These are phyloP conservation scores for Stellera chamaejasme DNA, from an alignment of 345 rosid genomes.

Conservation along the genomic window DNA sequence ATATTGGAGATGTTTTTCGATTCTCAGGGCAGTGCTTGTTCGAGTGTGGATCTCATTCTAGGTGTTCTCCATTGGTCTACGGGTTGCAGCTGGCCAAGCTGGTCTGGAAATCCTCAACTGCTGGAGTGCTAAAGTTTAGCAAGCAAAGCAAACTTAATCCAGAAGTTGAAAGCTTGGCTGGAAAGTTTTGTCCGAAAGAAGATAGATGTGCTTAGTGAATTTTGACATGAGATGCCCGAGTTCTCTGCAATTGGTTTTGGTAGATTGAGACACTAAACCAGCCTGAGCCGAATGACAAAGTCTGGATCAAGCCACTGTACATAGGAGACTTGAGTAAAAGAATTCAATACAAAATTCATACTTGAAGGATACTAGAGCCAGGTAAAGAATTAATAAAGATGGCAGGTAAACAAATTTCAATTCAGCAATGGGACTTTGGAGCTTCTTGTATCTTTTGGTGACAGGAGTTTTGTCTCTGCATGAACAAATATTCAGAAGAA, in stretches of 20 bases:
- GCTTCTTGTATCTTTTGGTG: no score
- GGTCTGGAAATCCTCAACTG: constrained; percentile 29
- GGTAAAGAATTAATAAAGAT: no score
- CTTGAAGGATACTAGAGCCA: no score
- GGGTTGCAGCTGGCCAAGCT: constrained; percentile 93
- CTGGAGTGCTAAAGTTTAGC: constrained; percentile 50
- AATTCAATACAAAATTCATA: constrained; percentile 15
- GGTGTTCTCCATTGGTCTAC: constrained; percentile 95
- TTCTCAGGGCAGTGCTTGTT: constrained; percentile 63
- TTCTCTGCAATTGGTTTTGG: constrained; percentile 28
- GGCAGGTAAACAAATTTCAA: no score
- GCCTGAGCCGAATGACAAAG: constrained; percentile 25
- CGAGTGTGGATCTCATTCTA: constrained; percentile 60
- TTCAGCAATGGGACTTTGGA: no score
- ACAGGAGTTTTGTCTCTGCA: no score
- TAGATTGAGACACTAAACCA: constrained; percentile 26
- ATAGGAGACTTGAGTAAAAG: constrained; percentile 23
- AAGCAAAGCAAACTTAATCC: constrained; percentile 16
- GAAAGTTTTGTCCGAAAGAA: constrained; percentile 44
- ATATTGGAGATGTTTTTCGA: background rate
- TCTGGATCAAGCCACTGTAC: constrained; percentile 45
- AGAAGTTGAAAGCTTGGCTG: constrained; percentile 29
- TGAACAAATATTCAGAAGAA: no score
- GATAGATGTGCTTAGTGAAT: constrained; percentile 11
- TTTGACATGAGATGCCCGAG: constrained; percentile 15